Conservation (phyloP, 2,329 filamentous ascomycete genomes). For the Exophiala sp. region DNA sequence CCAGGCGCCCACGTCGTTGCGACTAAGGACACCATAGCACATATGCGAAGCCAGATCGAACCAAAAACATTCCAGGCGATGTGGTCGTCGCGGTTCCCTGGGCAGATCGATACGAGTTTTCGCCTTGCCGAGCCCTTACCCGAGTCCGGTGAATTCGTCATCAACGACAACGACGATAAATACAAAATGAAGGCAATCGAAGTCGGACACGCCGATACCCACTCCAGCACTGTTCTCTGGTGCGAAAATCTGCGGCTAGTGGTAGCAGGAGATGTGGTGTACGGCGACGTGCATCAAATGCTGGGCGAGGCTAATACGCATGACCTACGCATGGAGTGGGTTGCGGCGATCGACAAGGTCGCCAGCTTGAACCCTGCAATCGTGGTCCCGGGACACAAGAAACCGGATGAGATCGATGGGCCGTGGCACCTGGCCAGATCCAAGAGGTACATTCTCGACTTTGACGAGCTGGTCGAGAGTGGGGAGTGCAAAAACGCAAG, state of each 20-base stretch:
- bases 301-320: slow-evolving; percentile 36
- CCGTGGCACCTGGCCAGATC: slow-evolving; percentile 30
- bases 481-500: slow-evolving; percentile 61
- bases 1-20: slow-evolving; percentile 27
- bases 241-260: slow-evolving; percentile 36
- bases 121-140: slow-evolving; percentile 4
- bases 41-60: slow-evolving; percentile 22
- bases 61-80: background rate
- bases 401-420: slow-evolving; percentile 30
- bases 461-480: slow-evolving; percentile 13
- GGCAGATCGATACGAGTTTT: slow-evolving; percentile 6
- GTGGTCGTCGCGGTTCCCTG: slow-evolving; percentile 3
- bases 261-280: slow-evolving; percentile 40
- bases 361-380: slow-evolving; percentile 32
- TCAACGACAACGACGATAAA: slow-evolving; percentile 5
- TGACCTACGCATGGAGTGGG: slow-evolving; percentile 34
- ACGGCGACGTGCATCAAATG: slow-evolving; percentile 38
- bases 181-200: slow-evolving; percentile 26
- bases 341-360: slow-evolving; percentile 33
- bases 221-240: slow-evolving; percentile 36
- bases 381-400: slow-evolving; percentile 35
- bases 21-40: slow-evolving; percentile 21
- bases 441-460: slow-evolving; percentile 31
- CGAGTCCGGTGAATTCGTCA: background rate
- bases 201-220: slow-evolving; percentile 32